phyloP scores from a whole-genome alignment of 2,329 filamentous ascomycete species.

The Fusarium lateritium region DNA sequence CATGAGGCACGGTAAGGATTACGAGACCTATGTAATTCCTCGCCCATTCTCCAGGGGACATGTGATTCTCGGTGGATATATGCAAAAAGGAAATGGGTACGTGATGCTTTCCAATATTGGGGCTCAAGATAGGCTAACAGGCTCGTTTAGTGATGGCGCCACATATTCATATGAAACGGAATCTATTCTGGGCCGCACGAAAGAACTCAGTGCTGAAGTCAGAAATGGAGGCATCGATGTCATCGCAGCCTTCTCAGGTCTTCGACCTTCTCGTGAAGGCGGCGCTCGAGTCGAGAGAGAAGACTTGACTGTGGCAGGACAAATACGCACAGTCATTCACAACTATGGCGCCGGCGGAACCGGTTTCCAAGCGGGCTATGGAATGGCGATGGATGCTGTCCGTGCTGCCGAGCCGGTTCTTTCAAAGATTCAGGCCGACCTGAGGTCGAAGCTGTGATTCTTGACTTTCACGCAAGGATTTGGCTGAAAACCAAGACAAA shows the following conservation, averaged over 20 bases:
- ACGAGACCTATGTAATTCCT: conserved; percentile 60
- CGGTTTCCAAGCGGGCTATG: conserved; percentile 61
- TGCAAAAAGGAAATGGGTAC: conserved; percentile 55
- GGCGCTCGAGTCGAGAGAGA: conserved; percentile 62
- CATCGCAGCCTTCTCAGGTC: conserved; percentile 53
- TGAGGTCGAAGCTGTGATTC: conserved; percentile 1
- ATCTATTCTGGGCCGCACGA: conserved; percentile 56
- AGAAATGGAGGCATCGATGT: conserved; percentile 47
- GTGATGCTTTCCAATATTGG: conserved; percentile 6
- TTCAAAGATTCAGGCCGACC: conserved; percentile 13
- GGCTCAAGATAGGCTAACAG: not conserved
- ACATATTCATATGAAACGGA: conserved; percentile 56
- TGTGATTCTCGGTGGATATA: conserved; percentile 57
- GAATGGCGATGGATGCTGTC: conserved; percentile 57
- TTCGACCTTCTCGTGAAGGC: conserved; percentile 57
- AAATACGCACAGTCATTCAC: conserved; percentile 53
- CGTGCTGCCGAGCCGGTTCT: conserved; percentile 50
- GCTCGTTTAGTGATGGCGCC: conserved; percentile 48
- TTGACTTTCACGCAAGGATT: too few relatives aligned
- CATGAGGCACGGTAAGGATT: conserved; percentile 58
- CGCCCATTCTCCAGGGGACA: conserved; percentile 55
- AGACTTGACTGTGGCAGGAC: conserved; percentile 42
- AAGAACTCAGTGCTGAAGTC: conserved; percentile 52
- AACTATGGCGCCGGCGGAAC: conserved; percentile 64
- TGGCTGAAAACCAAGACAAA: too few relatives aligned